These are phyloP conservation scores for Quercus parvula DNA, from an alignment of 306 rosid species.

Conservation along the genomic window DNA sequence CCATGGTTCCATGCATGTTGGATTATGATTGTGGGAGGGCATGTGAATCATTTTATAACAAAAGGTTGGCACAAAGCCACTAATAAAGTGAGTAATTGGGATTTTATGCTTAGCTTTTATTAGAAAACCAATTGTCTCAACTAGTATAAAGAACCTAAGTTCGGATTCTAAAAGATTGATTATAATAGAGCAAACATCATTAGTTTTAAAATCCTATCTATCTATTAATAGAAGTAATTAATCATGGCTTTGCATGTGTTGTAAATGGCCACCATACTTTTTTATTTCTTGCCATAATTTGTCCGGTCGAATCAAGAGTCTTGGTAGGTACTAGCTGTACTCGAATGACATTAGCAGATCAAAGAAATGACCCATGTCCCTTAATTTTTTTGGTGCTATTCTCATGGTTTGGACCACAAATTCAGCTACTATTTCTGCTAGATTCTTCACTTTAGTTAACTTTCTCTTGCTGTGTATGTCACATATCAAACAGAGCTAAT, in stretches of 20 bases:
- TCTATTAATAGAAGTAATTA: too few species aligned
- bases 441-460: background rate
- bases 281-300: background rate
- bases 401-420: background rate
- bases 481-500: background rate
- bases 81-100: too few species aligned
- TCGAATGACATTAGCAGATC: background rate
- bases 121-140: too few species aligned
- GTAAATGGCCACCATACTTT: background rate
- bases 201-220: too few species aligned
- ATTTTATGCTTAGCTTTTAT: too few species aligned
- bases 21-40: background rate
- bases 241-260: background rate
- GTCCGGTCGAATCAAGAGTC: background rate
- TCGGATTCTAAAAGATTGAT: too few species aligned
- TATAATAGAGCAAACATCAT: too few species aligned
- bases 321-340: background rate
- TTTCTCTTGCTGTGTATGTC: background rate
- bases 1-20: too few species aligned
- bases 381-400: background rate
- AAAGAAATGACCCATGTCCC: background rate
- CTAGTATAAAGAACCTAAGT: too few species aligned
- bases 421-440: background rate
- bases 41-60: background rate
- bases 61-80: background rate